phyloP scores from a whole-genome alignment of 768 basidiomycete species.

The Collybiopsis luxurians region DNA sequence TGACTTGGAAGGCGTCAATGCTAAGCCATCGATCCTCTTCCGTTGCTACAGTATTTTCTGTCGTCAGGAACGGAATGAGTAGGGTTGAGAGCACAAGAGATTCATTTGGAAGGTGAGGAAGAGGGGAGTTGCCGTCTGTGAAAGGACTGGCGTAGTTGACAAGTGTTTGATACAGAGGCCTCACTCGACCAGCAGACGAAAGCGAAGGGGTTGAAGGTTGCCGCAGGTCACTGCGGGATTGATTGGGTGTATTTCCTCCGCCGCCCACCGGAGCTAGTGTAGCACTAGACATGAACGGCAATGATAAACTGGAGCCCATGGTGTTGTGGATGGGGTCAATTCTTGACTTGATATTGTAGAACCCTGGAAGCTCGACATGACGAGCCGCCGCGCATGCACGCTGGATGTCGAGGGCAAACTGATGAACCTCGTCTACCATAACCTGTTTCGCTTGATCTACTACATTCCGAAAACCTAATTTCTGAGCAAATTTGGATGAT shows the following conservation, averaged over 20 bases:
- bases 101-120: slow-evolving; percentile 53
- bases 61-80: slow-evolving; percentile 51
- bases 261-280: slow-evolving; percentile 23
- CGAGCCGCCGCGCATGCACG: slow-evolving; percentile 53
- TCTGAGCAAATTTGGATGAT: slow-evolving; percentile 43
- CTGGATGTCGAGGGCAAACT: slow-evolving; percentile 54
- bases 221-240: slow-evolving; percentile 34
- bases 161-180: slow-evolving; percentile 42
- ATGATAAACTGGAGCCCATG: slow-evolving; percentile 33
- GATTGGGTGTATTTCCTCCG: slow-evolving; percentile 13
- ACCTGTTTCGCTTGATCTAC: slow-evolving; percentile 61
- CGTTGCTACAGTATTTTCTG: slow-evolving; percentile 26
- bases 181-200: slow-evolving; percentile 34
- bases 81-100: slow-evolving; percentile 55
- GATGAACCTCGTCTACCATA: slow-evolving; percentile 43
- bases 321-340: slow-evolving; percentile 22
- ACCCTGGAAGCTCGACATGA: slow-evolving; percentile 35
- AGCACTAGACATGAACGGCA: slow-evolving; percentile 41
- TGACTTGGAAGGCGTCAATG: slow-evolving; percentile 59
- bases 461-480: slow-evolving; percentile 59
- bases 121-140: slow-evolving; percentile 19
- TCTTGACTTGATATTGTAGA: slow-evolving; percentile 6
- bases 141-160: slow-evolving; percentile 40
- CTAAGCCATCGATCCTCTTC: slow-evolving; percentile 57
- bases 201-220: slow-evolving; percentile 44